Evolutionary conservation across 805 yeast species (phyloP).

Genomic region (Kodamaea sagamina): DNA sequence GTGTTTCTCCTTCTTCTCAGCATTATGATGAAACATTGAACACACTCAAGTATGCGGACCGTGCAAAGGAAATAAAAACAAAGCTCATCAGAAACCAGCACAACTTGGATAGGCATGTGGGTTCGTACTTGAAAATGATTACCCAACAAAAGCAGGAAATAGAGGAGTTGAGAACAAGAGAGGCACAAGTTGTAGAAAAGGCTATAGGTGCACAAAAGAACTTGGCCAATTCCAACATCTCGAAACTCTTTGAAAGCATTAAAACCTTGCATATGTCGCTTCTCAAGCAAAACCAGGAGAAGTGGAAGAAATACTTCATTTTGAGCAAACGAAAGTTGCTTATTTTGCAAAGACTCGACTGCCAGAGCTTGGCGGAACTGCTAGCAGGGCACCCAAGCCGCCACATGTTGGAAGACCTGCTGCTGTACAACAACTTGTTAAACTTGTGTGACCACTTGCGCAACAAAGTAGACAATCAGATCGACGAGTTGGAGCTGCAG

Average conservation of each 20-base stretch:
- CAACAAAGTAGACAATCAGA: slow-evolving; percentile 42
- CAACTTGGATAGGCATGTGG: slow-evolving; percentile 78
- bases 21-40: slow-evolving; percentile 94
- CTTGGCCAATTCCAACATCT: slow-evolving; percentile 18
- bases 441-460: slow-evolving; percentile 34
- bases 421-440: slow-evolving; percentile 13
- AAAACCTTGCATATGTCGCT: slow-evolving; percentile 44
- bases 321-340: slow-evolving; percentile 51
- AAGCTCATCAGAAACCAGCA: slow-evolving; percentile 73
- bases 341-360: slow-evolving; percentile 44
- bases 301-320: slow-evolving; percentile 43
- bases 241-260: slow-evolving; percentile 44
- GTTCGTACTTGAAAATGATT: slow-evolving; percentile 80
- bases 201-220: neutral
- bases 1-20: slow-evolving; percentile 80
- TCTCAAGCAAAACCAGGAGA: slow-evolving; percentile 45
- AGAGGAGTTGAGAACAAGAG: slow-evolving; percentile 62
- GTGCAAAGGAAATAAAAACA: slow-evolving; percentile 90
- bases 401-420: neutral
- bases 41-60: slow-evolving; percentile 85
- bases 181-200: slow-evolving; percentile 42
- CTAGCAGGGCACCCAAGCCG: neutral
- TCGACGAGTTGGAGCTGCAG: slow-evolving; percentile 52
- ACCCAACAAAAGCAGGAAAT: slow-evolving; percentile 78
- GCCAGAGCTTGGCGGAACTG: slow-evolving; percentile 17